These are phyloP conservation scores for Camptophora hylomeconis DNA, from an alignment of 2,329 filamentous ascomycete species.

Conservation along the genomic window DNA sequence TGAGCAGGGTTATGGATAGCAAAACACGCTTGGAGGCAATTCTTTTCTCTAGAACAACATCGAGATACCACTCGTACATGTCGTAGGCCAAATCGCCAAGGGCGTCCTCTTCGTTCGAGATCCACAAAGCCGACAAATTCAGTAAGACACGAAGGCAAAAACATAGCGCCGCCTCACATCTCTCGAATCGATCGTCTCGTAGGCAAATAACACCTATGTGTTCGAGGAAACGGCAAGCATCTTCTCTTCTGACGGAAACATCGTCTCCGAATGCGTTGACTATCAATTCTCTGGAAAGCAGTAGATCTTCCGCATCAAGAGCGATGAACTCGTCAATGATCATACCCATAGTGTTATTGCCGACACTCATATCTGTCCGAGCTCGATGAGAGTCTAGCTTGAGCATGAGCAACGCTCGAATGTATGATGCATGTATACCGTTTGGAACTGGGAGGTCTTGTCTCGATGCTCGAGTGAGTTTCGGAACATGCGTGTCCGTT, in stretches of 20 bases:
- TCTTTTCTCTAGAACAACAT: constrained; percentile 51
- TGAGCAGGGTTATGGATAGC: constrained; percentile 51
- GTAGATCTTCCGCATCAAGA: constrained; percentile 8
- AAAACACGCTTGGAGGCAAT: constrained; percentile 59
- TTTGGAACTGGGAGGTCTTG: too few relatives aligned
- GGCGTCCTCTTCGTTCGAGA: constrained; percentile 37
- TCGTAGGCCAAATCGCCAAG: constrained; percentile 57
- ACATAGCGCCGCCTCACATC: constrained; percentile 60
- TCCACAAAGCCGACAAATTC: constrained; percentile 52
- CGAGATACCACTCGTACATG: constrained; percentile 67
- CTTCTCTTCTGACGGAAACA: constrained; percentile 13
- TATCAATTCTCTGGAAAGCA: constrained; percentile 9
- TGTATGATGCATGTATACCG: too few relatives aligned
- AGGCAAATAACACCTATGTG: constrained; percentile 36
- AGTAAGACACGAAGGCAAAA: constrained; percentile 56
- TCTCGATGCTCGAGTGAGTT: too few relatives aligned
- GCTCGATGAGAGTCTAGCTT: too few relatives aligned
- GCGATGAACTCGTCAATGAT: too few relatives aligned
- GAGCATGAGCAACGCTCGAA: too few relatives aligned
- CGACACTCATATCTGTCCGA: too few relatives aligned
- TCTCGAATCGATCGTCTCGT: constrained; percentile 47
- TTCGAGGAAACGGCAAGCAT: constrained; percentile 33
- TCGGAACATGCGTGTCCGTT: too few relatives aligned
- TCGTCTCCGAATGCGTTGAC: constrained; percentile 8
- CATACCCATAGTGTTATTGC: too few relatives aligned